Evolutionary conservation across 2,329 filamentous ascomycete species (phyloP), one percentile per base, ranked within the genome.

Genomic region (Penicillium sclerotigenum): DNA sequence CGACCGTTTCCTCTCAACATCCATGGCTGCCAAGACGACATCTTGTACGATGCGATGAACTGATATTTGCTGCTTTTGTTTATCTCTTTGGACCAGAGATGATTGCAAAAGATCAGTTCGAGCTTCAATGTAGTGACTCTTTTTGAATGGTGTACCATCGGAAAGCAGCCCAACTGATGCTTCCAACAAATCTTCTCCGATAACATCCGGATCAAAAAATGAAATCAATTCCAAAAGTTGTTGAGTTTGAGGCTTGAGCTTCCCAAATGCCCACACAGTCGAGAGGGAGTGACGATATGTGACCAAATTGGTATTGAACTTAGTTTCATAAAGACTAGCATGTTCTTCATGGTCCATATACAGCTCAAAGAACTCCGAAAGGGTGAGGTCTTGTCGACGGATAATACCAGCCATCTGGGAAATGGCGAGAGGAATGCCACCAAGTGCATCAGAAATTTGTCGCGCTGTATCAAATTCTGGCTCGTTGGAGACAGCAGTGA

Each of bases 11-110:
- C 22, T 59, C n/a, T 38, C 48, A 52, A 6, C 54, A 56, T 62
- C 47, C 59, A 68, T 65, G 48, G 43, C 54, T 16, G 61, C 62
- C 42, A 59, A 52, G n/a, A 65, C 38, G 3, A 59, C 61, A 54
- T 69, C 67, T 61, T 70, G 67, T 6, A 70, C 52, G 11, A 70
- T 60, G 28, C 62, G 58, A 52, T 70, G 64, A 5, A 70, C 59
- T 2, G 56, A 60, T 31, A 69, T 24, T 22, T 64, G 54, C 10
- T 59, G 55, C 43, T 64, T 58, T 38, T 59, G 20, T 22, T 57
- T 65, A 26, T 68, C 52, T 43, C 56, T 55, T 36, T 63, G 59
- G n/a, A 69, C 45, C 4, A 70, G 58, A 9, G 68, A 70, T 41
- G 54, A 63, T 22, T 62, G 50, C 13, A 69, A 43, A 18, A 69